Evolutionary conservation across 2,329 filamentous ascomycete species (phyloP).

Genomic region (Dryadomyces quercus-mongolicae): DNA sequence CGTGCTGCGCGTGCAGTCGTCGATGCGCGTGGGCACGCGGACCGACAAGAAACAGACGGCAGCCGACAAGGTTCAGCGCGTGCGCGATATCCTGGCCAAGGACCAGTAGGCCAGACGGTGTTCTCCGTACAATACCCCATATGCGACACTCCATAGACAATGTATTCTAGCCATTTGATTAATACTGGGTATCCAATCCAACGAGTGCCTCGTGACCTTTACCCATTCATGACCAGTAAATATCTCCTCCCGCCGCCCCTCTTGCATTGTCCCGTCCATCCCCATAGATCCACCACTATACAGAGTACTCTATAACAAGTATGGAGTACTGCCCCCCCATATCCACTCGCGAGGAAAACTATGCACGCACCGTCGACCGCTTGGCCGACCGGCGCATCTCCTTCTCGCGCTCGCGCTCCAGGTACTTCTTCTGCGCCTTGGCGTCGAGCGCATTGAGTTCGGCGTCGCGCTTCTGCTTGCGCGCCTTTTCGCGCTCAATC

Average conservation of each 20-base stretch:
- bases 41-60: constrained; percentile 79
- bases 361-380: constrained; percentile 42
- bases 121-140: no score
- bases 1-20: constrained; percentile 74
- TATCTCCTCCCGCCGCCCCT: no score
- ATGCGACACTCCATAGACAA: background rate
- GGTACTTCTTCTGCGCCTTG: constrained; percentile 75
- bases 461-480: constrained; percentile 82
- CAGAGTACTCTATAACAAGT: no score
- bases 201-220: no score
- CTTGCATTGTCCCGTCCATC: background rate
- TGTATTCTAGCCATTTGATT: background rate
- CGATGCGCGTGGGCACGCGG: constrained; percentile 73
- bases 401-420: constrained; percentile 71
- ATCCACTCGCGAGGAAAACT: background rate
- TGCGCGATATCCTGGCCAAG: constrained; percentile 35
- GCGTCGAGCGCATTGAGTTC: constrained; percentile 66
- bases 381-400: constrained; percentile 45
- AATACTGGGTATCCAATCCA: no score
- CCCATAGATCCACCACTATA: background rate
- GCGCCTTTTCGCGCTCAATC: constrained; percentile 58
- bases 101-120: background rate
- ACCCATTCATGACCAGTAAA: no score
- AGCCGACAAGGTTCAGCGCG: constrained; percentile 63
- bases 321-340: background rate